phyloP scores from a whole-genome alignment of 768 basidiomycete genomes.

The Trametes sanguinea region DNA sequence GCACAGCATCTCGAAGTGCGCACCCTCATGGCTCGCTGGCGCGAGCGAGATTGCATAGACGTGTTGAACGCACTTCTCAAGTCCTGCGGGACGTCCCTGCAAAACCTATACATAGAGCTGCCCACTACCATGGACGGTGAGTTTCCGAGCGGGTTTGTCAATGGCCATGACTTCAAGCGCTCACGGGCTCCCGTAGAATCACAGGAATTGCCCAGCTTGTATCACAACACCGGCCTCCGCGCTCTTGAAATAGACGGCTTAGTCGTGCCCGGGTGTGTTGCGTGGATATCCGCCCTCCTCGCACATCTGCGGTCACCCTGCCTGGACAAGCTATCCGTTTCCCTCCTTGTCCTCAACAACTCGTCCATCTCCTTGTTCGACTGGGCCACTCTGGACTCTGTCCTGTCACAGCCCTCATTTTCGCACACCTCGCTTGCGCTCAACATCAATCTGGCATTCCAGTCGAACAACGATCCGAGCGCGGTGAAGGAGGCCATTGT shows the following conservation, averaged over 20 bases:
- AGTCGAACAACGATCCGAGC: slow-evolving; percentile 15
- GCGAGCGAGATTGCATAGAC: slow-evolving; percentile 17
- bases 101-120: slow-evolving; percentile 21
- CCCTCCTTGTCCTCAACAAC: slow-evolving; percentile 14
- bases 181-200: slow-evolving; percentile 1
- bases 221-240: slow-evolving; percentile 12
- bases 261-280: slow-evolving; percentile 15
- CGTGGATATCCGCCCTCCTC: slow-evolving; percentile 13
- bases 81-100: slow-evolving; percentile 15
- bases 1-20: slow-evolving; percentile 11
- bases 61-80: slow-evolving; percentile 16
- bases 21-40: slow-evolving; percentile 18
- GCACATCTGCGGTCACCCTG: background rate
- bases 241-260: slow-evolving; percentile 20
- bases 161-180: background rate
- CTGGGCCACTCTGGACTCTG: slow-evolving; percentile 10
- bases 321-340: slow-evolving; percentile 18
- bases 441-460: slow-evolving; percentile 21
- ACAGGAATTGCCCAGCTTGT: slow-evolving; percentile 10
- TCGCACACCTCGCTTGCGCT: slow-evolving; percentile 4
- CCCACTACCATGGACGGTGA: slow-evolving; percentile 14
- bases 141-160: background rate
- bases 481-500: slow-evolving; percentile 6
- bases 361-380: slow-evolving; percentile 13
- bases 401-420: slow-evolving; percentile 6